Evolutionary conservation across 23 red algal species (phyloP).

Genomic region (Agarophyton chilense): DNA sequence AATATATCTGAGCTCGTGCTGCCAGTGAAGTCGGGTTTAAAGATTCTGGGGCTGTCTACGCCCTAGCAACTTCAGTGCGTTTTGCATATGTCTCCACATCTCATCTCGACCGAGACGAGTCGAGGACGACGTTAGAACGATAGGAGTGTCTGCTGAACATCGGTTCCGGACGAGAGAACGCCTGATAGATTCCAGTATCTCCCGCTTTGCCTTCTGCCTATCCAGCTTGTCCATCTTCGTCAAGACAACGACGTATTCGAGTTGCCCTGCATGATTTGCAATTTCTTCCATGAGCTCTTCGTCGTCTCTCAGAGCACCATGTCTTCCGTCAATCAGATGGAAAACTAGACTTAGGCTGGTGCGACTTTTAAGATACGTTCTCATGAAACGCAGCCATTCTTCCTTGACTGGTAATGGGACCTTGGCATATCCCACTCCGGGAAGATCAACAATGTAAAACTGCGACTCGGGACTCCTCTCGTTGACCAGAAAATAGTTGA

Average conservation of each 20-base stretch:
- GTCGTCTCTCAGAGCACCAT: conserved; percentile 81
- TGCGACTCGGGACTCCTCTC: conserved; percentile 35
- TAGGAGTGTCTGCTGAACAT: conserved; percentile 40
- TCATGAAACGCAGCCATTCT: conserved; percentile 80
- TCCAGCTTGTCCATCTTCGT: conserved; percentile 95
- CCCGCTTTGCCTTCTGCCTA: conserved; percentile 46
- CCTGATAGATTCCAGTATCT: conserved; percentile 18
- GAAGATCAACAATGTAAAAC: conserved; percentile 91
- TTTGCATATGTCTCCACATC: conserved; percentile 74
- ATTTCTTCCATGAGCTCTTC: conserved; percentile 53
- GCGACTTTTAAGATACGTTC: conserved; percentile 68
- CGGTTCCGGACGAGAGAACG: conserved; percentile 54
- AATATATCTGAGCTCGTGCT: not conserved
- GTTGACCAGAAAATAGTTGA: conserved; percentile 98
- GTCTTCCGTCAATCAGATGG: conserved; percentile 85
- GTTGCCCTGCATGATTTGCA: not conserved
- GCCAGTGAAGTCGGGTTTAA: no score
- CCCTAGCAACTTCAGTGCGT: not conserved
- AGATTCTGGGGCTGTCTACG: not conserved
- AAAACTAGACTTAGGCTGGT: conserved; percentile 73
- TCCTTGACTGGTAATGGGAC: conserved; percentile 70
- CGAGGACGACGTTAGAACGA: conserved; percentile 60
- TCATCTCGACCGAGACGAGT: conserved; percentile 72
- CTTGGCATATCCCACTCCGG: conserved; percentile 89
- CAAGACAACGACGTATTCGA: conserved; percentile 81